Conservation (phyloP, 1,139 yeast genomes). For the Saccharomyces hybrid region DNA sequence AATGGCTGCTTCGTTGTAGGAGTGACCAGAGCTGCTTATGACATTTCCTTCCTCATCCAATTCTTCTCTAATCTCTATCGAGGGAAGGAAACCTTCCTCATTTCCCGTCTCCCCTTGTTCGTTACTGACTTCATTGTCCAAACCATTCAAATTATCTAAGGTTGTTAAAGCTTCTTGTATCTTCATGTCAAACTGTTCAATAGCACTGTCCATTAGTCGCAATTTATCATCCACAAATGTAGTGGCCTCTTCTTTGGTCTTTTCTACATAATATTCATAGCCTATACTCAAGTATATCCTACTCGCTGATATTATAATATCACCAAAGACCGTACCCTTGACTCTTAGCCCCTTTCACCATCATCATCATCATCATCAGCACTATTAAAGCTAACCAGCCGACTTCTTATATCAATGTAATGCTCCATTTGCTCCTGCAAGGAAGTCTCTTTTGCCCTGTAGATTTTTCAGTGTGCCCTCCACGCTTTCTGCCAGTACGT, state of each 20-base stretch:
- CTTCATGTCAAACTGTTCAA: slow-evolving; percentile 37
- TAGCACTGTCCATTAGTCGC: slow-evolving; percentile 34
- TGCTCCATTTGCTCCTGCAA: slow-evolving; percentile 29
- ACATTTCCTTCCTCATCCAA: slow-evolving; percentile 75
- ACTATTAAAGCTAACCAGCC: slow-evolving; percentile 18
- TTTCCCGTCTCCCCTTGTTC: slow-evolving; percentile 12
- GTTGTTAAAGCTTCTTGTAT: slow-evolving; percentile 39
- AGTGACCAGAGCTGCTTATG: slow-evolving; percentile 36
- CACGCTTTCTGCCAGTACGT: slow-evolving; percentile 24
- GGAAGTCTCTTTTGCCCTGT: slow-evolving; percentile 22
- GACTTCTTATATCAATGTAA: slow-evolving; percentile 28
- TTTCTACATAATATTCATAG: slow-evolving; percentile 52
- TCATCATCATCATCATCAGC: slow-evolving; percentile 4
- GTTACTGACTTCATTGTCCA: not conserved
- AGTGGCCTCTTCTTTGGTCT: slow-evolving; percentile 39
- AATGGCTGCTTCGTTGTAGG: slow-evolving; percentile 24
- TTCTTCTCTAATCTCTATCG: slow-evolving; percentile 80
- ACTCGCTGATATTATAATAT: slow-evolving; percentile 28
- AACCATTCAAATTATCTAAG: slow-evolving; percentile 32
- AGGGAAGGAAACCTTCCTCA: slow-evolving; percentile 41
- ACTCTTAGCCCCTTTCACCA: slow-evolving; percentile 12
- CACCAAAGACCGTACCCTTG: slow-evolving; percentile 34
- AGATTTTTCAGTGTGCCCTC: slow-evolving; percentile 26
- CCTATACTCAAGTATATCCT: slow-evolving; percentile 47
- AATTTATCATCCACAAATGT: slow-evolving; percentile 40